A percentile compares a stretch with the other conserved stretches of the same genome.
phyloP scores from a whole-genome alignment of 169 alveolate species.

The Plasmodium vivax region DNA sequence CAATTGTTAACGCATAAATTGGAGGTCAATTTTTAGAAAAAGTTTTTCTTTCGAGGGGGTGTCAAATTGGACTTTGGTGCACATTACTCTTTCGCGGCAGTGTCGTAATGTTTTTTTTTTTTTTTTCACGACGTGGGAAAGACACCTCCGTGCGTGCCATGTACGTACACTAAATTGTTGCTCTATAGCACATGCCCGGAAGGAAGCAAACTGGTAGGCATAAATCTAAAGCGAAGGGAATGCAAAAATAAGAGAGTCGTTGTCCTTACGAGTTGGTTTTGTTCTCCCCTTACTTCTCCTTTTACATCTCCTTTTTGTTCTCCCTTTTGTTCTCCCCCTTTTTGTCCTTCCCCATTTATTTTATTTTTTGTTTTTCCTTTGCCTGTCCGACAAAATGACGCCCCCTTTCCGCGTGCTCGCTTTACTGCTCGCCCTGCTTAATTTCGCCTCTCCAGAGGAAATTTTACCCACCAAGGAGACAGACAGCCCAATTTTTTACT shows the following conservation, averaged over 20 bases:
- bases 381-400: not conserved
- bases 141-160: not conserved
- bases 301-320: not conserved
- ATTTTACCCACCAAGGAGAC: conserved; percentile 17
- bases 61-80: not conserved
- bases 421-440: conserved; percentile 18
- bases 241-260: not conserved
- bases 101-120: conserved; percentile 2
- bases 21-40: not conserved
- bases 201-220: not conserved
- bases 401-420: not conserved
- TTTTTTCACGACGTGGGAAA: not conserved
- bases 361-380: not conserved
- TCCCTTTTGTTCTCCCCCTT: not conserved
- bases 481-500: conserved; percentile 64
- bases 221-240: not conserved
- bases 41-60: not conserved
- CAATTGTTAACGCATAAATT: not conserved
- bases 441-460: conserved; percentile 17
- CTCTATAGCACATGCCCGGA: not conserved
- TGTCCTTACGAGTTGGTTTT: not conserved
- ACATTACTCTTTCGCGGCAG: not conserved
- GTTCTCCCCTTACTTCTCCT: not conserved
- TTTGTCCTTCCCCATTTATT: not conserved
- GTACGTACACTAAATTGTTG: not conserved